Conservation (phyloP, 1,139 yeast genomes). For the Suhomyces maxii region DNA sequence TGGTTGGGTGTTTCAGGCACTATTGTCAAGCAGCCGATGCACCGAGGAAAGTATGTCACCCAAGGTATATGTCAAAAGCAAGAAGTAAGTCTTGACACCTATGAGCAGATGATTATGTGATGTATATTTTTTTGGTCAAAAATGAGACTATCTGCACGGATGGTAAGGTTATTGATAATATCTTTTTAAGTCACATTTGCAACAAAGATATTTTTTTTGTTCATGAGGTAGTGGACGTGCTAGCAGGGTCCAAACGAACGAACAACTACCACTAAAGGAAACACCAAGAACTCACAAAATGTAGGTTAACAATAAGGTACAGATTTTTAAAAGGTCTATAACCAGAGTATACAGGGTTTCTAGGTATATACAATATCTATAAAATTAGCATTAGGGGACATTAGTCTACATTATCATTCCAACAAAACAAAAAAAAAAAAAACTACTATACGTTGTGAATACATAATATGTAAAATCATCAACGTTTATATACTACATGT, state of each 20-base stretch:
- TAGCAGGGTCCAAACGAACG: not conserved
- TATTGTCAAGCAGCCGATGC: not conserved
- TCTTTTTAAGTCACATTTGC: slow-evolving; percentile 12
- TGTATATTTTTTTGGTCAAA: not conserved
- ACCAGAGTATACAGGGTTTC: too few species aligned
- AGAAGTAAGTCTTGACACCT: not conserved
- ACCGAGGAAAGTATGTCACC: not conserved
- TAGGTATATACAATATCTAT: too few species aligned
- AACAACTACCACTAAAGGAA: not conserved
- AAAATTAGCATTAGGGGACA: too few species aligned
- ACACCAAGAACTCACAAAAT: not conserved
- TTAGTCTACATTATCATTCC: too few species aligned
- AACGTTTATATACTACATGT: too few species aligned
- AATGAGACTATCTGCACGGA: not conserved
- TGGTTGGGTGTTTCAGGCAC: not conserved
- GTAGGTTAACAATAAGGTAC: too few species aligned
- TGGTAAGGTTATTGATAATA: not conserved
- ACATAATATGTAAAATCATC: too few species aligned
- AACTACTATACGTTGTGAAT: too few species aligned
- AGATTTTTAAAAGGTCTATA: too few species aligned
- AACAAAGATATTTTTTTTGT: slow-evolving; percentile 13
- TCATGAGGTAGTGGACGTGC: slow-evolving; percentile 3
- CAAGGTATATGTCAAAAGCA: not conserved
- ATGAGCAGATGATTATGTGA: not conserved
- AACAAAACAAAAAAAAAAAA: too few species aligned